Base-by-base conservation (phyloP, 1,284 basidiomycete species). In the Cronartium ribicola region DNA sequence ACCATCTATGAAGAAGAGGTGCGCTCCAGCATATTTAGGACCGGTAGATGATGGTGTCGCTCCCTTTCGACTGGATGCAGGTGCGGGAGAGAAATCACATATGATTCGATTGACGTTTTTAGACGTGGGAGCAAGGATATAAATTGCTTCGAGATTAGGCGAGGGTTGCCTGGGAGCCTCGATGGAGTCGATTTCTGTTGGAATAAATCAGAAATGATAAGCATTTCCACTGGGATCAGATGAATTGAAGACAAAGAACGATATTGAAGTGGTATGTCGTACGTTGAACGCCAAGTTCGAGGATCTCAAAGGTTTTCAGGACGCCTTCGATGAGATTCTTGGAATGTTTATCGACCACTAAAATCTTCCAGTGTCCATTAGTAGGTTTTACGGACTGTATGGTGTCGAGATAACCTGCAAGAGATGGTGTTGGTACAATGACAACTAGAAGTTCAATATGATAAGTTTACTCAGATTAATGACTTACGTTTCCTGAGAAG, bases 1-100 rank as follows among this genome's bases (percentile, higher is more conserved):
- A 91, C 94, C 89, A 81, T 98, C 96, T 68, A 95, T 85, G 82
- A 98, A 98, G 85, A 96, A 97, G 74, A 98, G 82, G 82, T 98
- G 92, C 0, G 90, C 96, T 0, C 85, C 90, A 37, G 89, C 88
- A 81, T 98, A 98, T 79, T 90, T 91, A 75, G 87, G 85, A 70
- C 76, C 76, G 64, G 77, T 77, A 22, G 70, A 73, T 29, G 46
- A 61, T 2, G 65, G 74, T n/a, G 65, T 41, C 8, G 71, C 7
- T 14, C n/a, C 57, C 51, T 67, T 66, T 36, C 43, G 43, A 17
- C 64, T 51, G 10, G 71, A 48, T 29, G 62, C 40, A 41, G 37
- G 62, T 13, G 41, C 48, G 41, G 71, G 71, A 20, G 86, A 84
- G 80, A 93, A 95, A 82, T 97, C 94, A 40, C 85, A 86, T 78